phyloP scores from a whole-genome alignment of 164 flowering plant genomes.

The Sextonia rubra region DNA sequence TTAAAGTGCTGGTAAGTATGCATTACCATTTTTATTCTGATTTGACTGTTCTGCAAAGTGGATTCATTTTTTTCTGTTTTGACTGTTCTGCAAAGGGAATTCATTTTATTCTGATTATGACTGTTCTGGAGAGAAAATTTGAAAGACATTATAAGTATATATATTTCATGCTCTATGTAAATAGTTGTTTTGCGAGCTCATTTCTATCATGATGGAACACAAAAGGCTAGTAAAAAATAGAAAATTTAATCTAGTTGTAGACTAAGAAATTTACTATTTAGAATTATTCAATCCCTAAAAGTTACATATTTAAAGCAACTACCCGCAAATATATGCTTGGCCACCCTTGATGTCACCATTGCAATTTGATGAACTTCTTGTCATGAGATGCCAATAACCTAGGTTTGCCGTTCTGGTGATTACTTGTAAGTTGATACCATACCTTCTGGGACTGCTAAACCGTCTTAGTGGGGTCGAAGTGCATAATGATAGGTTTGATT shows the following conservation, averaged over 20 bases:
- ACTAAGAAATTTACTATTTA: not conserved
- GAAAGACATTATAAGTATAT: not conserved
- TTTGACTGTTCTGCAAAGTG: not conserved
- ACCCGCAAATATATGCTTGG: not conserved
- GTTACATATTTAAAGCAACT: not conserved
- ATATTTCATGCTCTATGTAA: not conserved
- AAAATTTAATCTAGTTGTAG: not conserved
- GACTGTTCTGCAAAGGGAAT: not conserved
- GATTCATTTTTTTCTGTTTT: not conserved
- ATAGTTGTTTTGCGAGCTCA: conserved; percentile 2
- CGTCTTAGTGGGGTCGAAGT: no score
- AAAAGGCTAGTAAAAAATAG: not conserved
- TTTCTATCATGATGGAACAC: not conserved
- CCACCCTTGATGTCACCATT: not conserved
- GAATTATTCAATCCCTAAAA: not conserved
- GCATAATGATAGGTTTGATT: no score
- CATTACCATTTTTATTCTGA: not conserved
- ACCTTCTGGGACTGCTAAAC: no score
- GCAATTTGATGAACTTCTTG: not conserved
- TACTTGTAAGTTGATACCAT: no score
- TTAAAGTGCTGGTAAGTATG: conserved; percentile 71
- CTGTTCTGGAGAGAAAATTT: not conserved
- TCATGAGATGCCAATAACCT: not conserved
- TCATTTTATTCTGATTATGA: not conserved
- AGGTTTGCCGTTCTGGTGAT: not conserved